phyloP scores from a whole-genome alignment of 495 filamentous ascomycete genomes.

The Jackrogersella minutella region DNA sequence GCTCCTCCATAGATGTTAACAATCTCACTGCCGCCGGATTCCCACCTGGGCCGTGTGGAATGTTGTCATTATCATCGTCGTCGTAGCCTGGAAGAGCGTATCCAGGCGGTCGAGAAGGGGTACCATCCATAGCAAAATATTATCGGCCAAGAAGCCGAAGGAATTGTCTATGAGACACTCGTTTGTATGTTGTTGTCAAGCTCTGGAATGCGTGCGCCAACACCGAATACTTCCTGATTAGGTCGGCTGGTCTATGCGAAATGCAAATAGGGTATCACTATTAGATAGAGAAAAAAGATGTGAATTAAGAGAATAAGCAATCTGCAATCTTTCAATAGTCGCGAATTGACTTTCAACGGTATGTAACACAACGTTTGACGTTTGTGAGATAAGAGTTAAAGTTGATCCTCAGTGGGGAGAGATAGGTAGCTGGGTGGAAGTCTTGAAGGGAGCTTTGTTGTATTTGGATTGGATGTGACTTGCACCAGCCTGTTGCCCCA shows the following conservation, averaged over 20 bases:
- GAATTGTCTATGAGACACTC: constrained; percentile 32
- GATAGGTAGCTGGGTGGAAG: constrained; percentile 13
- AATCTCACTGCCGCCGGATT: constrained; percentile 57
- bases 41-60: constrained; percentile 43
- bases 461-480: constrained; percentile 24
- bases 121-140: constrained; percentile 55
- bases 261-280: neutral
- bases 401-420: constrained; percentile 34
- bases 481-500: constrained; percentile 28
- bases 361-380: constrained; percentile 27
- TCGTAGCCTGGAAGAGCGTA: constrained; percentile 59
- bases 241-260: neutral
- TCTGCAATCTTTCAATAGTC: neutral
- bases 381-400: constrained; percentile 10
- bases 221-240: constrained; percentile 2
- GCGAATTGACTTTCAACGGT: constrained; percentile 29
- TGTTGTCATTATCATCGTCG: constrained; percentile 56
- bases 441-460: constrained; percentile 30
- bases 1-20: constrained; percentile 61
- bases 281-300: constrained; percentile 1
- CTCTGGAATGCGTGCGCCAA: constrained; percentile 21
- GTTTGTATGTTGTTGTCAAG: neutral
- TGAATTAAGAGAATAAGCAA: constrained; percentile 2
- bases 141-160: constrained; percentile 39
- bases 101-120: constrained; percentile 53